Evolutionary conservation across 2,329 filamentous ascomycete species (phyloP), one percentile per base, ranked within the genome.

Genomic region (Botrytis paeoniae): DNA sequence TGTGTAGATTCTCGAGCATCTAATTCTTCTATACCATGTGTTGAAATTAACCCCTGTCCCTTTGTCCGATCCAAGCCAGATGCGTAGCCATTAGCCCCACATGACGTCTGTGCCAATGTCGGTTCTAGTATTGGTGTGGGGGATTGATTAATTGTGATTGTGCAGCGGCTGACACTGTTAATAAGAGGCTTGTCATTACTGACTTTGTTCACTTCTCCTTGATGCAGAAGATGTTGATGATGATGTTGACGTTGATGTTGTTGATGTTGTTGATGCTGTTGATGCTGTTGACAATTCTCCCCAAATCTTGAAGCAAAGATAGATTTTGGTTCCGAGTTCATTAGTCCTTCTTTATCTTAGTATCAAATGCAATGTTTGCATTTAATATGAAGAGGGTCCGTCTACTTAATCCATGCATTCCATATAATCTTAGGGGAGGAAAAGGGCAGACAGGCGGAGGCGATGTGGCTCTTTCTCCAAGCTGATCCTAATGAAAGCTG

Each of bases 41-140:
- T 43, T 45, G 39, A 43, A 45, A 32, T 64, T 22, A 29, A 71
- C 45, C 69, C 69, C 39, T 71, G 69, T 71, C 45, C 20, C 61
- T 72, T 66, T 72, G 62, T 68, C n/a, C 37, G 48, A 64, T 54
- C 35, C 60, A 41, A 48, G 25, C 64, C 45, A 66, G 45, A 66
- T 54, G 32, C 35, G 35, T 66, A 29, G 32, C 29, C 35, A 39
- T 29, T 20, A 37, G 45, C 64, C 45, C 64, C 64, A 66, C 64
- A 66, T 66, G 64, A 66, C 64, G 64, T 66, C 64, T 39, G 45
- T 43, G 61, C 39, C n/a, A 29, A n/a, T 63, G 61, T 63, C 18
- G 16, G 37, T 63, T 41, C 60, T 62, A 18, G 22, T n/a, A 62
- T 62, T 54, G 22, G 61, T 20, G 45, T 25, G 61, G 37, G 37